These are phyloP conservation scores for Colletotrichum paranaense DNA, from an alignment of 2,329 filamentous ascomycete species.

Conservation along the genomic window DNA sequence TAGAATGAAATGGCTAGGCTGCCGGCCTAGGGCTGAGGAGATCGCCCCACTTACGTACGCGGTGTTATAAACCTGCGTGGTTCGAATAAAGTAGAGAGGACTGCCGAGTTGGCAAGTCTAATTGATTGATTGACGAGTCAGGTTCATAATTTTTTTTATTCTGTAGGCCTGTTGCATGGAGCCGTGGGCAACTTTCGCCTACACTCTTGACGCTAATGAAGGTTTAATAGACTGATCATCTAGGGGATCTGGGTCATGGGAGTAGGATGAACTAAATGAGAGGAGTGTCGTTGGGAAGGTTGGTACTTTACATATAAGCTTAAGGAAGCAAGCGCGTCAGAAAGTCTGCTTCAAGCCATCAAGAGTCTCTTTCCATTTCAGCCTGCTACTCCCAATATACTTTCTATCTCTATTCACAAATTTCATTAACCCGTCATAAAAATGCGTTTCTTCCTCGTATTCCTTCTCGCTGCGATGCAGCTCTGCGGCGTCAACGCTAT, in stretches of 20 bases:
- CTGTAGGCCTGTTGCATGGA: neutral
- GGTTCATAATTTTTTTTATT: neutral
- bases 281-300: too few species aligned
- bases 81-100: neutral
- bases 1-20: too few species aligned
- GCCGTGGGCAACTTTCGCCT: neutral
- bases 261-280: too few species aligned
- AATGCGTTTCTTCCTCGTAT: neutral
- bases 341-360: neutral
- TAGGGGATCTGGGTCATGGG: neutral
- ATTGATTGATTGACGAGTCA: neutral
- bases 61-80: neutral
- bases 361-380: too few species aligned
- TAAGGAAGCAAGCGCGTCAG: neutral
- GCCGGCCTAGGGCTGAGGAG: too few species aligned
- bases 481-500: neutral
- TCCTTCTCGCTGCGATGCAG: slow-evolving; percentile 2
- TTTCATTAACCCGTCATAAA: neutral
- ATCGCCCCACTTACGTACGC: too few species aligned
- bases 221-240: neutral
- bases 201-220: too few species aligned
- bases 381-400: too few species aligned
- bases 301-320: neutral
- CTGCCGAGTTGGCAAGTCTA: neutral
- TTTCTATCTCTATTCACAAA: neutral